A percentile compares a stretch with the other conserved stretches of the same genome.
phyloP scores from a whole-genome alignment of 495 filamentous ascomycete species.

The Neurospora terricola region DNA sequence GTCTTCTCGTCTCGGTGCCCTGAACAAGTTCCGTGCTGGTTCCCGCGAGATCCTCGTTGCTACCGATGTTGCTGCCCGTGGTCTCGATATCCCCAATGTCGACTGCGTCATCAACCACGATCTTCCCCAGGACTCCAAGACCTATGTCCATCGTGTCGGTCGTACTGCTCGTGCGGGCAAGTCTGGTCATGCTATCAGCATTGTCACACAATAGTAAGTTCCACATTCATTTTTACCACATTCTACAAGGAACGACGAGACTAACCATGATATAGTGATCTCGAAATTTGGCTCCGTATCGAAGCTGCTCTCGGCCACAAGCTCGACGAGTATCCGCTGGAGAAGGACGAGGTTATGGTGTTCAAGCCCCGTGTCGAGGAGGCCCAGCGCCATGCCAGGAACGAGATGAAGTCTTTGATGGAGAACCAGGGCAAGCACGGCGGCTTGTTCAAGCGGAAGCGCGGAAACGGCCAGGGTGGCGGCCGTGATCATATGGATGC shows the following conservation, averaged over 20 bases:
- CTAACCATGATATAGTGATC: constrained; percentile 41
- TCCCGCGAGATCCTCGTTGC: constrained; percentile 80
- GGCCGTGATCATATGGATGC: constrained; percentile 66
- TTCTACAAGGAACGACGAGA: not conserved
- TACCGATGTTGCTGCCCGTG: constrained; percentile 88
- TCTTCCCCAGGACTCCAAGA: constrained; percentile 72
- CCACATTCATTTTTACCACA: not conserved
- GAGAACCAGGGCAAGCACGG: constrained; percentile 65
- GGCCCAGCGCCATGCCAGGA: constrained; percentile 71
- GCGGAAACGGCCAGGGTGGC: constrained; percentile 18
- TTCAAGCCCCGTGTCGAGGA: constrained; percentile 69
- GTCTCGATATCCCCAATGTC: constrained; percentile 89
- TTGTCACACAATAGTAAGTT: constrained; percentile 72
- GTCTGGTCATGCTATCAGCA: constrained; percentile 66
- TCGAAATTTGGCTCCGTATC: constrained; percentile 78
- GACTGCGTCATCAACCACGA: constrained; percentile 86
- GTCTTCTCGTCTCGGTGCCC: constrained; percentile 67
- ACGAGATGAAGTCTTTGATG: constrained; percentile 72
- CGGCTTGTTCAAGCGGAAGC: constrained; percentile 47
- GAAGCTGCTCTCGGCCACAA: constrained; percentile 73
- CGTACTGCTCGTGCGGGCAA: constrained; percentile 88
- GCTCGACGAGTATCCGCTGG: constrained; percentile 51
- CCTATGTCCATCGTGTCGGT: constrained; percentile 91
- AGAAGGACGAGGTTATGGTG: constrained; percentile 83
- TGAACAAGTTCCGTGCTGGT: constrained; percentile 76